Percentiles rank a stretch among this genome's conserved stretches.
These are phyloP conservation scores for Moesziomyces globuligerus DNA, from an alignment of 1,284 basidiomycete genomes.

Conservation along the genomic window DNA sequence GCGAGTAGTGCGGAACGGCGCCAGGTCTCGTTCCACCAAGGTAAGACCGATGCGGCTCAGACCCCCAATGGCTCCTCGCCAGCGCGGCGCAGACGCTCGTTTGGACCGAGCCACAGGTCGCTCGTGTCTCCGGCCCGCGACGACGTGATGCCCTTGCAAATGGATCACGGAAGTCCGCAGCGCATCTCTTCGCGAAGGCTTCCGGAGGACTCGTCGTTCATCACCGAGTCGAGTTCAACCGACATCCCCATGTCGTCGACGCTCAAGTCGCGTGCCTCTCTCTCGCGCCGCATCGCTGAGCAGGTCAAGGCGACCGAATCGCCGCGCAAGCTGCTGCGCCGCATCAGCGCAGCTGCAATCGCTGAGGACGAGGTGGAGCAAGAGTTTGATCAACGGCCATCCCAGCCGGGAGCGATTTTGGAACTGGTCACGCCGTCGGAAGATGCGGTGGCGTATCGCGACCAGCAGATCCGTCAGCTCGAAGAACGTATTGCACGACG, in stretches of 20 bases:
- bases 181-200: conserved; percentile 31
- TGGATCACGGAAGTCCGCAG: conserved; percentile 37
- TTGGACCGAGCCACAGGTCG: neutral
- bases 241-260: conserved; percentile 47
- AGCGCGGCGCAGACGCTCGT: conserved; percentile 7
- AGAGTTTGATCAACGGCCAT: conserved; percentile 30
- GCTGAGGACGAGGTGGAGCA: conserved; percentile 46
- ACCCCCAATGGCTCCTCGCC: conserved; percentile 13
- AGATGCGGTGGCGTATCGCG: conserved; percentile 31
- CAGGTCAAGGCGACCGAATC: conserved; percentile 37
- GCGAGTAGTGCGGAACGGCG: conserved; percentile 2
- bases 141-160: conserved; percentile 16
- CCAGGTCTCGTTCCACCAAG: conserved; percentile 28
- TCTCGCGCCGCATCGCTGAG: conserved; percentile 28
- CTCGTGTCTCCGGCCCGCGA: conserved; percentile 5
- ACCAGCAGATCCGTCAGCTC: conserved; percentile 40
- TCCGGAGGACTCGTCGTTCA: conserved; percentile 36
- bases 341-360: conserved; percentile 51
- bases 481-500: conserved; percentile 37
- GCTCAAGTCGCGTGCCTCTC: conserved; percentile 37
- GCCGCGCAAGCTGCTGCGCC: conserved; percentile 51
- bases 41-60: conserved; percentile 7
- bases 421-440: conserved; percentile 13
- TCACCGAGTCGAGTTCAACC: conserved; percentile 27
- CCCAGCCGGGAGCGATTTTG: conserved; percentile 2